phyloP scores from a whole-genome alignment of 768 basidiomycete species.

The Mycena rosella region DNA sequence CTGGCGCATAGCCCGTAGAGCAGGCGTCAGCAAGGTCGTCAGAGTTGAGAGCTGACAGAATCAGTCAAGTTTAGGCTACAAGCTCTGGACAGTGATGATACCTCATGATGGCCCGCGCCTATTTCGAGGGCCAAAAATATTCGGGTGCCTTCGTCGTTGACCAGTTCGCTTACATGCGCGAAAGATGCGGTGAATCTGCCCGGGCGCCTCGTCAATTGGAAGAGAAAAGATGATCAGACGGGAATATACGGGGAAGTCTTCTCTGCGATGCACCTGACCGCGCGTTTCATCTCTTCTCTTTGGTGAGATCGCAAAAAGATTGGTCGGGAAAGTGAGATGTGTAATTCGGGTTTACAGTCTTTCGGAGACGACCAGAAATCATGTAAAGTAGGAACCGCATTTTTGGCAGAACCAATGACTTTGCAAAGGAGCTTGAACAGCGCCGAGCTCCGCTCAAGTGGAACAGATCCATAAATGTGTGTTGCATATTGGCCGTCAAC shows the following conservation, averaged over 20 bases:
- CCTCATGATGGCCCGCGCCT: slow-evolving; percentile 87
- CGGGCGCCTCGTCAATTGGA: slow-evolving; percentile 17
- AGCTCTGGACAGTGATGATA: slow-evolving; percentile 43
- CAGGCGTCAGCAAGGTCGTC: slow-evolving; percentile 67
- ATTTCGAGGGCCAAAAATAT: slow-evolving; percentile 86
- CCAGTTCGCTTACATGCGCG: slow-evolving; percentile 74
- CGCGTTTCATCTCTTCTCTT: slow-evolving; percentile 75
- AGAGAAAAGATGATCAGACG: neutral
- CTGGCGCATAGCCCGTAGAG: slow-evolving; percentile 73
- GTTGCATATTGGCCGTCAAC: slow-evolving; percentile 89
- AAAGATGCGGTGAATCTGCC: slow-evolving; percentile 82
- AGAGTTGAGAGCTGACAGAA: slow-evolving; percentile 67
- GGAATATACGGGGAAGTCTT: slow-evolving; percentile 55
- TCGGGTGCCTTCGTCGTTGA: slow-evolving; percentile 85
- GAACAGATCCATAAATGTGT: slow-evolving; percentile 81
- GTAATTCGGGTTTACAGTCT: slow-evolving; percentile 63
- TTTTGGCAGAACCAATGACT: slow-evolving; percentile 59
- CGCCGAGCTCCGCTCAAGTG: slow-evolving; percentile 55
- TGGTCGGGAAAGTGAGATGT: slow-evolving; percentile 89
- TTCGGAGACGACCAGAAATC: slow-evolving; percentile 50
- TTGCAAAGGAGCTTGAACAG: slow-evolving; percentile 62
- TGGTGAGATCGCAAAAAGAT: slow-evolving; percentile 86
- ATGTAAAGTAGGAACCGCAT: slow-evolving; percentile 61
- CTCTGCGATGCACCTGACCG: slow-evolving; percentile 67
- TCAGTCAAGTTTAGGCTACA: neutral